Evolutionary conservation across 192 early-diverging fungal species (phyloP).

Genomic region (Coemansia brasiliensis): DNA sequence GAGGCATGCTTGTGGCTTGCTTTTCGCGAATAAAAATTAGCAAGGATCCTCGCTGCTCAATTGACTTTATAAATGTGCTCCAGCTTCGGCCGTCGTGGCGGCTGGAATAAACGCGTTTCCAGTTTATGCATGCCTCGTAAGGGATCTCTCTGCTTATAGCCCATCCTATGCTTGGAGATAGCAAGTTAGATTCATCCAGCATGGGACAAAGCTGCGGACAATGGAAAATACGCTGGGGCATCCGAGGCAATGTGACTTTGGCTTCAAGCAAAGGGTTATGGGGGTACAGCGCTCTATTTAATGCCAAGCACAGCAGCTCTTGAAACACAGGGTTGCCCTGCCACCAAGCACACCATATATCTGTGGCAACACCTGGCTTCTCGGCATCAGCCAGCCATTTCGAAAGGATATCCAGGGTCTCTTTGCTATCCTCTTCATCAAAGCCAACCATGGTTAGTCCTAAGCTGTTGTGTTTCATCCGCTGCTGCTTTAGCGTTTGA

Average conservation of each 20-base stretch:
- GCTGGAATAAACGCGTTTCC: slow-evolving; percentile 43
- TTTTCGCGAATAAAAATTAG: slow-evolving; percentile 38
- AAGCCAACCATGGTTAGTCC: slow-evolving; percentile 6
- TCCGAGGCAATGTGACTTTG: neutral
- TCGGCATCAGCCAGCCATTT: slow-evolving; percentile 16
- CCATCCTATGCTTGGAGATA: slow-evolving; percentile 23
- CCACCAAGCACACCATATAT: slow-evolving; percentile 37
- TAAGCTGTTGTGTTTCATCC: slow-evolving; percentile 13
- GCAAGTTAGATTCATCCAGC: slow-evolving; percentile 6
- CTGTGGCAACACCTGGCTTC: slow-evolving; percentile 8
- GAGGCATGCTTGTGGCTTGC: slow-evolving; percentile 37
- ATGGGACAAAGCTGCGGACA: slow-evolving; percentile 7
- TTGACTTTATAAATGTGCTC: slow-evolving; percentile 37
- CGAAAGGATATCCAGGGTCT: neutral
- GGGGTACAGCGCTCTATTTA: slow-evolving; percentile 17
- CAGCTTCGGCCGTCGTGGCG: slow-evolving; percentile 38
- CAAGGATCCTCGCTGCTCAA: slow-evolving; percentile 36
- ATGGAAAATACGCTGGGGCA: slow-evolving; percentile 10
- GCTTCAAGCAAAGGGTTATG: neutral
- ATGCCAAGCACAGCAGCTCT: slow-evolving; percentile 27
- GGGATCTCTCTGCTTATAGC: slow-evolving; percentile 31
- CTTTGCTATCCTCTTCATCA: slow-evolving; percentile 1
- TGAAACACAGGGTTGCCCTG: slow-evolving; percentile 13
- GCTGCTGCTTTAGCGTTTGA: neutral
- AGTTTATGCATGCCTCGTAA: slow-evolving; percentile 12